Evolutionary conservation across 306 rosid species (phyloP), one percentile per base, ranked within the genome.

Genomic region (Trifolium fragiferum): DNA sequence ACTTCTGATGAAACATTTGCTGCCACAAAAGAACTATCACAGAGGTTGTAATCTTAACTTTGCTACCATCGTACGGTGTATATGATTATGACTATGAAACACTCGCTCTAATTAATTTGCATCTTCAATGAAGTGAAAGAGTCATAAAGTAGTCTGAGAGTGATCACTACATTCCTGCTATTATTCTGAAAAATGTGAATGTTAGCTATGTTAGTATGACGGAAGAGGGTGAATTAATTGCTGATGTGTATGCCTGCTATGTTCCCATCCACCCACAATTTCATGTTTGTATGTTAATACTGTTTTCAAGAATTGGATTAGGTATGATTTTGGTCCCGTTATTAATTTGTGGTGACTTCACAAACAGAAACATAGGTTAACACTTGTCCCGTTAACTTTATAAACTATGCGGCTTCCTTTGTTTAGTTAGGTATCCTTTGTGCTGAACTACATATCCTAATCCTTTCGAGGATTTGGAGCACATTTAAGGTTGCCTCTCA

Each of bases 1-100:
- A 93, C 98, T 75, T 91, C 97, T 19, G 86, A 93, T 7, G 81
- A 89, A 73, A 91, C 96, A 27, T 91, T 89, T 54, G 71, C 72
- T 44, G 80, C 83, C 16, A 89, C 89, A 23, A 91, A 89, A 91
- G 81, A 87, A 44, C 85, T 93, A 80, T 87, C 97, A 3, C 84
- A 84, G 81, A 91, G 96, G 98, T 93, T 77, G 53, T 77, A 61
- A 30, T 8, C 64, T 53, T 66, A 11, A 57, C 35, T 25, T 21
- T 23, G 16, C 18, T 23, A 64, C 72, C 68, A 77, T 78, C 33
- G 14, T 76, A 37, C 14, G n/a, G 8, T 23, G 5, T 57, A 13
- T 23, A 23, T 10, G 62, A 55, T 10, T 57, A 57, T 57, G 63
- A 12, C 35, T 59, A 23, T 50, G 49, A 70, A 65, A 63, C 23